A percentile compares a stretch with the other conserved stretches of the same genome.
These are phyloP conservation scores for Galerina marginata DNA, from an alignment of 768 basidiomycete species.

Conservation along the genomic window DNA sequence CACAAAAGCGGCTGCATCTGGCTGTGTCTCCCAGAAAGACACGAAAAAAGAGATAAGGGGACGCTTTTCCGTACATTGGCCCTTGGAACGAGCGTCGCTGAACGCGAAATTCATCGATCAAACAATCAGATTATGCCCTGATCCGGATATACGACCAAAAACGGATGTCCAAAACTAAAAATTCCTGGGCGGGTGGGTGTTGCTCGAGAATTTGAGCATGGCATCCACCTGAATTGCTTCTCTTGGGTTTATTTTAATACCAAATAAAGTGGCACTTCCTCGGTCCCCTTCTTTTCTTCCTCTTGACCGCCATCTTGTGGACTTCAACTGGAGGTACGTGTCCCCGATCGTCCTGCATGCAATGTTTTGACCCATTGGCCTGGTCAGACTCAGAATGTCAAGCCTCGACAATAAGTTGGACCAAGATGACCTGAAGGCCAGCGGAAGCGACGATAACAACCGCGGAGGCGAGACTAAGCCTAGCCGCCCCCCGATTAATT, in stretches of 20 bases:
- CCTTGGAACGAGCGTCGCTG: neutral
- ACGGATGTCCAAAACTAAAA: constrained; percentile 3
- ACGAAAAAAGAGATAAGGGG: neutral
- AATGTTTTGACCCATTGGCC: neutral
- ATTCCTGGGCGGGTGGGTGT: too few species aligned
- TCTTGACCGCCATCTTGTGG: neutral
- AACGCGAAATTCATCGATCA: neutral
- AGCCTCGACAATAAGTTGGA: constrained; percentile 1
- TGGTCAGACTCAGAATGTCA: neutral
- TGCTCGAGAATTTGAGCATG: too few species aligned
- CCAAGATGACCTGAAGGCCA: constrained; percentile 3
- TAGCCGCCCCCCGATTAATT: constrained; percentile 66
- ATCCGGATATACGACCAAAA: constrained; percentile 4
- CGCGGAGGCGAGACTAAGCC: neutral
- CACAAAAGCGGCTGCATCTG: constrained; percentile 1
- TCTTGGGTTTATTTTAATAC: neutral
- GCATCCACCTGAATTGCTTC: neutral
- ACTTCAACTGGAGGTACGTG: neutral
- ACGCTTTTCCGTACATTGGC: neutral
- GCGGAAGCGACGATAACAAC: neutral
- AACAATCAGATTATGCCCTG: neutral
- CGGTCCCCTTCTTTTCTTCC: constrained; percentile 8
- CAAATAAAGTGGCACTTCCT: constrained; percentile 2
- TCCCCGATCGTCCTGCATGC: neutral
- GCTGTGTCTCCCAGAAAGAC: neutral